phyloP scores from a whole-genome alignment of 805 yeast genomes.

The Barnettozyma siamensis region DNA sequence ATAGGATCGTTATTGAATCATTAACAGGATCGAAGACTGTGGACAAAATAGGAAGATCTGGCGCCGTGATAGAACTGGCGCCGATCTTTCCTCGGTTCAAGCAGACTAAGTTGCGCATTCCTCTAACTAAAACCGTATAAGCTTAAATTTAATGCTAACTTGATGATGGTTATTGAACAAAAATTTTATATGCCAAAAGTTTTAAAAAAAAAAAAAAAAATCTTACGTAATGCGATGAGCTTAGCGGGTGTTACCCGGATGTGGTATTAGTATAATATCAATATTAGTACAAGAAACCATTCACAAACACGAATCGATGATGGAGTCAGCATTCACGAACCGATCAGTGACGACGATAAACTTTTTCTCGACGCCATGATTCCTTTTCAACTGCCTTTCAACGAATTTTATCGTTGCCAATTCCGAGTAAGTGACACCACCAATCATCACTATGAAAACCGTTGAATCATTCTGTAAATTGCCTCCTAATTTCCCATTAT shows the following conservation, averaged over 20 bases:
- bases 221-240: slow-evolving; percentile 2
- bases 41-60: slow-evolving; percentile 52
- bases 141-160: neutral
- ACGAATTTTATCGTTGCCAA: slow-evolving; percentile 62
- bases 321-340: slow-evolving; percentile 36
- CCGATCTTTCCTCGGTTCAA: slow-evolving; percentile 49
- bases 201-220: neutral
- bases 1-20: slow-evolving; percentile 64
- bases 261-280: too few species aligned
- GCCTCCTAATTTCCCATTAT: slow-evolving; percentile 16
- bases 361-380: slow-evolving; percentile 29
- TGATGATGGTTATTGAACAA: too few species aligned
- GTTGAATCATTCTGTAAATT: slow-evolving; percentile 17
- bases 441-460: slow-evolving; percentile 54
- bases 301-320: slow-evolving; percentile 26
- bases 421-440: slow-evolving; percentile 87
- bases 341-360: slow-evolving; percentile 45
- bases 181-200: neutral
- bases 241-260: too few species aligned
- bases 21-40: slow-evolving; percentile 67
- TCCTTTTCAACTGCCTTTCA: slow-evolving; percentile 37
- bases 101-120: slow-evolving; percentile 44
- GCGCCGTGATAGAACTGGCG: slow-evolving; percentile 53
- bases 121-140: neutral
- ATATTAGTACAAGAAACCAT: too few species aligned